Percentiles rank a stretch among this genome's conserved stretches.
These are phyloP conservation scores for Blastobotrys serpentis DNA, from an alignment of 1,139 yeast species.

Conservation along the genomic window DNA sequence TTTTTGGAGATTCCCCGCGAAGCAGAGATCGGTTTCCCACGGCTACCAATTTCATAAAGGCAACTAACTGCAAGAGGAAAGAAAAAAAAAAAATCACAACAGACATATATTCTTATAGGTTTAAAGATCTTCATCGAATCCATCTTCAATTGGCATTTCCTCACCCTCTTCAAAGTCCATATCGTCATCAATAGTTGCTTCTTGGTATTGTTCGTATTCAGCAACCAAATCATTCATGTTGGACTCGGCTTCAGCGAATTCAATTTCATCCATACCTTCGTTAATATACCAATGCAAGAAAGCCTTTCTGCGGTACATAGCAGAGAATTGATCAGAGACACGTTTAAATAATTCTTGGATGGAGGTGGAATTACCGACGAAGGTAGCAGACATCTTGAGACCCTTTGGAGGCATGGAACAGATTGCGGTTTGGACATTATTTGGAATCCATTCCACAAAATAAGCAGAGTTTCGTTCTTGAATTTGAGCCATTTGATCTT, in stretches of 20 bases:
- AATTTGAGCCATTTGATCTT: slow-evolving; percentile 41
- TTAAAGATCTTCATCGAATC: no score
- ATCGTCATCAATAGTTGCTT: slow-evolving; percentile 43
- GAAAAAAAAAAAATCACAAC: no score
- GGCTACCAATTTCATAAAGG: no score
- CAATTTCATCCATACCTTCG: slow-evolving; percentile 49
- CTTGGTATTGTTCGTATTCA: slow-evolving; percentile 48
- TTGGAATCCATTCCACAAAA: slow-evolving; percentile 47
- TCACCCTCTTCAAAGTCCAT: no score
- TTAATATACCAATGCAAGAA: slow-evolving; percentile 49
- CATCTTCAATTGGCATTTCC: no score
- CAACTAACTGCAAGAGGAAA: no score
- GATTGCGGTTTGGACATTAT: slow-evolving; percentile 45
- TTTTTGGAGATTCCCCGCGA: no score
- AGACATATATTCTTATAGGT: no score
- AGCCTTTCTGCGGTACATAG: slow-evolving; percentile 47
- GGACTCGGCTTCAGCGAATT: slow-evolving; percentile 47
- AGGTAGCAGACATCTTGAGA: slow-evolving; percentile 44
- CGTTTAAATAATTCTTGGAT: slow-evolving; percentile 46
- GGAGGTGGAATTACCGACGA: slow-evolving; percentile 47
- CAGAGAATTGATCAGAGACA: slow-evolving; percentile 43
- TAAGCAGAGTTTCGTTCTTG: slow-evolving; percentile 41
- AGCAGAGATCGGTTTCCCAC: no score
- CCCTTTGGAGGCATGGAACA: slow-evolving; percentile 46
- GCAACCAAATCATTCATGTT: slow-evolving; percentile 44